phyloP scores from a whole-genome alignment of 2,329 filamentous ascomycete genomes.

The Neofusicoccum laricinum region DNA sequence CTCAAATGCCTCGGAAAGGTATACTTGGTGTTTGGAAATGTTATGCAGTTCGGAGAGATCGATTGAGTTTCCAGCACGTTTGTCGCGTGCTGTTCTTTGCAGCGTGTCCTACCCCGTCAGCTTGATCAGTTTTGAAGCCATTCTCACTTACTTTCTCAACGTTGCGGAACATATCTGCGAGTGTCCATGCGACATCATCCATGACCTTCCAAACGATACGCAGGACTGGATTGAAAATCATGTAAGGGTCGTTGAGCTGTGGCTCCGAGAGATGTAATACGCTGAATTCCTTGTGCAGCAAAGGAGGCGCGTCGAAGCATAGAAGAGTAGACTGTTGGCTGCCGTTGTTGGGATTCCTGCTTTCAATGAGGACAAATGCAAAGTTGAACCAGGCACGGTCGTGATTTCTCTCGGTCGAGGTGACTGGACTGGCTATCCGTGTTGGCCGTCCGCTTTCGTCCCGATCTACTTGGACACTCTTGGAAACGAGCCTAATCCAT shows the following conservation, averaged over 20 bases:
- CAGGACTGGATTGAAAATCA: constrained; percentile 18
- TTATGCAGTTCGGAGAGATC: constrained; percentile 34
- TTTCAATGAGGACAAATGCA: not conserved
- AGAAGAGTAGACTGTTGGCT: constrained; percentile 21
- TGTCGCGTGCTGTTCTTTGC: constrained; percentile 21
- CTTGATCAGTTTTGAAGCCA: not conserved
- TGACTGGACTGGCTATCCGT: not conserved
- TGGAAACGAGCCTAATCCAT: not conserved
- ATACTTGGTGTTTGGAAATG: constrained; percentile 39
- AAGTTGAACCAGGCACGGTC: not conserved
- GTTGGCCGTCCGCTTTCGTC: not conserved
- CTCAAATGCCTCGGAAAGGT: constrained; percentile 35
- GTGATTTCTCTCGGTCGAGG: not conserved
- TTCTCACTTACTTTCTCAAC: constrained; percentile 29
- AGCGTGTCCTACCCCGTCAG: constrained; percentile 24
- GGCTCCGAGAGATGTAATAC: not conserved
- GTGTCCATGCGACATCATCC: constrained; percentile 28
- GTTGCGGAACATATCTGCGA: constrained; percentile 29
- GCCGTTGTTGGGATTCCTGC: not conserved
- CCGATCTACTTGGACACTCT: not conserved
- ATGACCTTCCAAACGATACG: constrained; percentile 32
- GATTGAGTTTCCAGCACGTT: constrained; percentile 21
- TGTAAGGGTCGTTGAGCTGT: not conserved
- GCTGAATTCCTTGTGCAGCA: constrained; percentile 22
- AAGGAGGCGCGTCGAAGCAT: constrained; percentile 27